Conservation (phyloP, 257 asterid species). For the Orobanche coerulescens region DNA sequence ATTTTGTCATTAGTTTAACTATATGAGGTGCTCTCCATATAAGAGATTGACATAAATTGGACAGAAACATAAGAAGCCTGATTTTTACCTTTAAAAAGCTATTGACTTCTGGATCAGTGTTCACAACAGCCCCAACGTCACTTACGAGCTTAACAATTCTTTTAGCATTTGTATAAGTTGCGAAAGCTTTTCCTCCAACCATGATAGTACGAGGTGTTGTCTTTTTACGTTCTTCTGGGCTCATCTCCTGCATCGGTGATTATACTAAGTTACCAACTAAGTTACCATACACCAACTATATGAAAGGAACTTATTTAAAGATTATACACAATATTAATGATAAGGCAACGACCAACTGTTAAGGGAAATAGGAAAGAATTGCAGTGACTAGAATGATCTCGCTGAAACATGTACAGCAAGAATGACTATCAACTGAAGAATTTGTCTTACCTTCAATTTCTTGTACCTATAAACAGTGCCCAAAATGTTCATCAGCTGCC, state of each 20-base stretch:
- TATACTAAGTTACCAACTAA: conserved; percentile 3
- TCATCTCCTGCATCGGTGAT: conserved; percentile 73
- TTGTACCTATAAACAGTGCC: conserved; percentile 91
- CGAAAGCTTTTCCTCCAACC: conserved; percentile 99
- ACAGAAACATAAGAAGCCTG: no score
- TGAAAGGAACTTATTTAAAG: no score
- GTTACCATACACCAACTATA: no score
- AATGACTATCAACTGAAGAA: no score
- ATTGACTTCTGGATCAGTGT: conserved; percentile 91
- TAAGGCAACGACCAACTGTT: no score
- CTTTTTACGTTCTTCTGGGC: conserved; percentile 66
- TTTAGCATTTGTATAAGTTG: conserved; percentile 94
- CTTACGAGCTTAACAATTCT: conserved; percentile 91
- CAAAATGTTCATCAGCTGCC: conserved; percentile 91
- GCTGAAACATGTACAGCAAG: no score
- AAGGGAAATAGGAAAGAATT: no score
- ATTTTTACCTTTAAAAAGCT: conserved; percentile 83
- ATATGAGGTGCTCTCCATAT: no score
- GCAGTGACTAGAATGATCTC: no score
- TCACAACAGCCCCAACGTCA: conserved; percentile 91
- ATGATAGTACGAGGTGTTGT: conserved; percentile 88
- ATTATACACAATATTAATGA: no score
- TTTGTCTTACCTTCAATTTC: conserved; percentile 75
- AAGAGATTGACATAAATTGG: no score
- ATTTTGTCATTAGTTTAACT: no score